Conservation (phyloP, 495 filamentous ascomycete genomes). For the Elasticomyces elasticus region DNA sequence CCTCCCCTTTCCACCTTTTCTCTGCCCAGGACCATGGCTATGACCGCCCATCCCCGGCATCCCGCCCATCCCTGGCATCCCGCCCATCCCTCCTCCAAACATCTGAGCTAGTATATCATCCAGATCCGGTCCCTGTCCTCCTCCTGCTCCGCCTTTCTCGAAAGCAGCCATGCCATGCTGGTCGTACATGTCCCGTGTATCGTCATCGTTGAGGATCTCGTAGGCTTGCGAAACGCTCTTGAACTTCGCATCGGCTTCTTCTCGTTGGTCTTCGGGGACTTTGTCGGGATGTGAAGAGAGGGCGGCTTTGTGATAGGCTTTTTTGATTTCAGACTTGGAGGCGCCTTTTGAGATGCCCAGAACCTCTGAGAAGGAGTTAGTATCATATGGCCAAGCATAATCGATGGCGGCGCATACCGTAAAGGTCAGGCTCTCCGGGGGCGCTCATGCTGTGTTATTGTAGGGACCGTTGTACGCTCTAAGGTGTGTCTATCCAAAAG, state of each 20-base stretch:
- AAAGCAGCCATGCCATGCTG: constrained; percentile 94
- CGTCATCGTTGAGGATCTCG: constrained; percentile 93
- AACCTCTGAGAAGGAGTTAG: constrained; percentile 45
- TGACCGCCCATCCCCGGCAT: constrained; percentile 42
- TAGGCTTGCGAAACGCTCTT: constrained; percentile 87
- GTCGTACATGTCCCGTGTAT: constrained; percentile 85
- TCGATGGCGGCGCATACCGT: constrained; percentile 38
- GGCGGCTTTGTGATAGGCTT: constrained; percentile 95
- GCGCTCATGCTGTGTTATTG: constrained; percentile 13
- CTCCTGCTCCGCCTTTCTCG: constrained; percentile 49
- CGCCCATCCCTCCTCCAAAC: constrained; percentile 75
- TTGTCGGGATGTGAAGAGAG: constrained; percentile 90
- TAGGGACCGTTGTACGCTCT: neutral
- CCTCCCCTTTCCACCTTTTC: constrained; percentile 48
- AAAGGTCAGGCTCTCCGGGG: constrained; percentile 52
- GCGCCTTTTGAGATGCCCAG: constrained; percentile 62
- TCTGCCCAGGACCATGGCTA: constrained; percentile 37
- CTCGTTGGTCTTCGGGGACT: constrained; percentile 76
- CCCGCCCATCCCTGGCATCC: constrained; percentile 53
- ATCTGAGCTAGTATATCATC: constrained; percentile 88
- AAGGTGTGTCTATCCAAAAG: too few species aligned
- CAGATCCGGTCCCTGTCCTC: constrained; percentile 59
- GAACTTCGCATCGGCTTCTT: constrained; percentile 77
- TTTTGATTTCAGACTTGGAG: constrained; percentile 79
- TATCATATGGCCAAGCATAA: neutral